phyloP scores from a whole-genome alignment of 352 stramenopile species.

The Phytophthora colocasiae region DNA sequence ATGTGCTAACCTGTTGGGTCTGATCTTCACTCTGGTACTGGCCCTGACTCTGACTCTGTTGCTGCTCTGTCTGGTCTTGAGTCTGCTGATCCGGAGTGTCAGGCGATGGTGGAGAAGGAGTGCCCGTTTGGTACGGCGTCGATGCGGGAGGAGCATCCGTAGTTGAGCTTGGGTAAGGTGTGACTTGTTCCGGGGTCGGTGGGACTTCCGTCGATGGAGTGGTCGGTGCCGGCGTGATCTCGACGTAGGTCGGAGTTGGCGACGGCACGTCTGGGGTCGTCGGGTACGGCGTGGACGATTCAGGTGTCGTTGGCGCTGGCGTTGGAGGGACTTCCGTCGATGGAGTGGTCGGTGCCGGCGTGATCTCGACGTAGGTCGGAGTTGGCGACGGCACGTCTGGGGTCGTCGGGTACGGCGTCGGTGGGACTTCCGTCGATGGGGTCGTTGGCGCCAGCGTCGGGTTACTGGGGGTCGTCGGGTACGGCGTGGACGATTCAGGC shows the following conservation, averaged over 20 bases:
- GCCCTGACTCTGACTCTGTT: constrained; percentile 1
- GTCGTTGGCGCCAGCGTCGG: too few species aligned
- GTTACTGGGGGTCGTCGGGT: too few species aligned
- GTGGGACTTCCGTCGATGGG: too few species aligned
- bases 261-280: background rate
- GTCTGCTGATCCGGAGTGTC: constrained; percentile 17
- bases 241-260: background rate
- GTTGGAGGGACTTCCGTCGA: too few species aligned
- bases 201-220: too few species aligned
- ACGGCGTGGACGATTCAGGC: too few species aligned
- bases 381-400: too few species aligned
- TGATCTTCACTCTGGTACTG: constrained; percentile 1
- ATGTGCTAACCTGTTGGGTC: constrained; percentile 18
- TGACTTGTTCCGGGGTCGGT: background rate
- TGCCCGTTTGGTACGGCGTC: background rate
- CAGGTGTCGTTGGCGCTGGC: too few species aligned
- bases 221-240: too few species aligned
- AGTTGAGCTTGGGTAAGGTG: background rate
- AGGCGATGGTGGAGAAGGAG: background rate
- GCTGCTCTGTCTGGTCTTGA: constrained; percentile 13
- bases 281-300: background rate
- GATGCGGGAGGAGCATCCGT: background rate
- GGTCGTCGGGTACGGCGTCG: too few species aligned
- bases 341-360: too few species aligned
- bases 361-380: too few species aligned